A percentile compares a stretch with the other conserved stretches of the same genome.
Evolutionary conservation across 2,329 filamentous ascomycete genomes (phyloP).

Genomic region (Zymoseptoria brevis): DNA sequence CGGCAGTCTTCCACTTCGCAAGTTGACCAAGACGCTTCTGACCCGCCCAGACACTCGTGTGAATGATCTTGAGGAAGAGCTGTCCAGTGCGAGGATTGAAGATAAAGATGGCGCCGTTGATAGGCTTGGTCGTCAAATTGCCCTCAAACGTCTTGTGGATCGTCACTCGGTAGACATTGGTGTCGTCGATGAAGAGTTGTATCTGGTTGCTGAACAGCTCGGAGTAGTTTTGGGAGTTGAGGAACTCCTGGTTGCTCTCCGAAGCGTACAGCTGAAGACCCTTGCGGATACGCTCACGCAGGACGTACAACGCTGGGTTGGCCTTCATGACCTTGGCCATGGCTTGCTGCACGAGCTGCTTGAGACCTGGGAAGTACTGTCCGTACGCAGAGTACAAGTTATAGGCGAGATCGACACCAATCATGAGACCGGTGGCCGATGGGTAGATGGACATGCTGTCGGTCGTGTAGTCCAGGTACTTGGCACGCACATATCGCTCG

Average conservation of each 20-base stretch:
- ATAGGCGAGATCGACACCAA: conserved; percentile 94
- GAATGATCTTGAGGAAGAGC: conserved; percentile 97
- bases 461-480: conserved; percentile 97
- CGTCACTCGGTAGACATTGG: conserved; percentile 97
- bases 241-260: conserved; percentile 97
- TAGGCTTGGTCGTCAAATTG: conserved; percentile 97
- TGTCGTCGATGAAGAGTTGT: conserved; percentile 97
- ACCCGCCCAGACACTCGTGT: conserved; percentile 97
- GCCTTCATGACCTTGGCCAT: conserved; percentile 99
- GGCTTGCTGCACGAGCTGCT: conserved; percentile 89
- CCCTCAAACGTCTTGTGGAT: conserved; percentile 99
- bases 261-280: conserved; percentile 96
- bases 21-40: conserved; percentile 98
- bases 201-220: conserved; percentile 99
- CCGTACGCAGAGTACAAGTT: conserved; percentile 97
- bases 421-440: conserved; percentile 93
- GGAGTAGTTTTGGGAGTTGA: conserved; percentile 99
- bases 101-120: conserved; percentile 99
- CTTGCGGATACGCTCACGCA: conserved; percentile 96
- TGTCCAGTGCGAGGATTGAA: conserved; percentile 99
- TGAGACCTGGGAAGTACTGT: conserved; percentile 96
- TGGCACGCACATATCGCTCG: conserved; percentile 92
- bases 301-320: conserved; percentile 89
- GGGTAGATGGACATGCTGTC: conserved; percentile 99
- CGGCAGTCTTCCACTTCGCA: conserved; percentile 98